Percentiles rank a stretch among this genome's conserved stretches.
Evolutionary conservation across 1,139 yeast genomes (phyloP).

Genomic region (Geotrichum histeridarum): DNA sequence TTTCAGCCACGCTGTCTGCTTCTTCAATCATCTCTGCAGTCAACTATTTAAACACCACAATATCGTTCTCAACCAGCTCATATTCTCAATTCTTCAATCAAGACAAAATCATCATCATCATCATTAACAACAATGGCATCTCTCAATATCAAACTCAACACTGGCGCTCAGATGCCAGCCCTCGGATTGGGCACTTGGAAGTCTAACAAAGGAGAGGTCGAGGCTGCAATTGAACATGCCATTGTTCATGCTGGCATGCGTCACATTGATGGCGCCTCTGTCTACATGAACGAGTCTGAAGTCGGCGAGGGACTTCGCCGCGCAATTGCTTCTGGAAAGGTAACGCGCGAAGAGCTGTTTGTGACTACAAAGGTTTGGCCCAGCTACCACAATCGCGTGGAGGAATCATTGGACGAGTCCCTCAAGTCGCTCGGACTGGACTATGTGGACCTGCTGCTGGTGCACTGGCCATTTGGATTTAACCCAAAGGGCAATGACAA

Average conservation of each 20-base stretch:
- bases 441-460: conserved; percentile 75
- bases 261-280: conserved; percentile 57
- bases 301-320: conserved; percentile 45
- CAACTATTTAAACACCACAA: not conserved
- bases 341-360: conserved; percentile 57
- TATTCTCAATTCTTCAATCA: too few species aligned
- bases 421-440: conserved; percentile 65
- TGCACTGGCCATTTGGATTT: conserved; percentile 81
- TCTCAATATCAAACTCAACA: conserved; percentile 31
- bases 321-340: conserved; percentile 27
- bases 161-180: conserved; percentile 44
- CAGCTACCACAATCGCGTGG: conserved; percentile 59
- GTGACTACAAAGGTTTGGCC: conserved; percentile 82
- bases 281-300: conserved; percentile 53
- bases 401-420: conserved; percentile 54
- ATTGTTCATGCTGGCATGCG: conserved; percentile 47
- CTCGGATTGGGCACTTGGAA: conserved; percentile 62
- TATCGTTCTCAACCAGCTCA: not conserved
- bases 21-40: not conserved
- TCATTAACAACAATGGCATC: conserved; percentile 14
- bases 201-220: conserved; percentile 40
- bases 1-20: too few species aligned
- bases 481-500: conserved; percentile 43
- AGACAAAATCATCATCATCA: too few species aligned
- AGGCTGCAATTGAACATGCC: conserved; percentile 29